Evolutionary conservation across 768 basidiomycete species (phyloP).

Genomic region (Grammothele lineata): DNA sequence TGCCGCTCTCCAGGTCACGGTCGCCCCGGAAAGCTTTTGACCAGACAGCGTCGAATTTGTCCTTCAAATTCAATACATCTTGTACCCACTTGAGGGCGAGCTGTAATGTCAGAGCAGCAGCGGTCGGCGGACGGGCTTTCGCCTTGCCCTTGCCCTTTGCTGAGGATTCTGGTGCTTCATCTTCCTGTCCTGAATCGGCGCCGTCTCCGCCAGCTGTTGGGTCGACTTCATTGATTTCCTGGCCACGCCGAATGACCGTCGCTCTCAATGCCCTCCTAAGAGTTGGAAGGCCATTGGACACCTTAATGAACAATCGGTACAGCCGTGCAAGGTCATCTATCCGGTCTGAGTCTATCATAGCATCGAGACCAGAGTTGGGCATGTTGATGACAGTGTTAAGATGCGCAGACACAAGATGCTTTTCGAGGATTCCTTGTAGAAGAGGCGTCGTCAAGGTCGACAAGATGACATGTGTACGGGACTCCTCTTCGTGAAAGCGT

Average conservation of each 20-base stretch:
- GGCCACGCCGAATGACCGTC: constrained; percentile 70
- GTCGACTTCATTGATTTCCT: constrained; percentile 56
- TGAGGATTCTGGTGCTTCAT: constrained; percentile 28
- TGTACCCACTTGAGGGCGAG: constrained; percentile 91
- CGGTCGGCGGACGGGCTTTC: constrained; percentile 34
- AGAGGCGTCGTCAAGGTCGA: constrained; percentile 66
- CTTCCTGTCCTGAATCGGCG: constrained; percentile 27
- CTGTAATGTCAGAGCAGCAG: constrained; percentile 43
- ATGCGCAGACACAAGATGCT: constrained; percentile 74
- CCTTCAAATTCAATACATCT: constrained; percentile 85
- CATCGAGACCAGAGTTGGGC: constrained; percentile 79
- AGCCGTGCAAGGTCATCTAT: constrained; percentile 72
- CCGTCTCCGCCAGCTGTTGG: constrained; percentile 20
- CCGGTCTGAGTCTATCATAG: constrained; percentile 82
- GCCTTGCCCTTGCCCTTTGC: constrained; percentile 51
- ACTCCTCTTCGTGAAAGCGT: constrained; percentile 79
- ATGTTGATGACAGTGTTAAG: constrained; percentile 70
- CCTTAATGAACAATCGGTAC: constrained; percentile 68
- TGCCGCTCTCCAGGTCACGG: constrained; percentile 69
- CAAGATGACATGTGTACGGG: constrained; percentile 82
- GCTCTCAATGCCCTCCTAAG: constrained; percentile 67
- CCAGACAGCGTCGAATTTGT: constrained; percentile 82
- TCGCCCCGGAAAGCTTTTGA: constrained; percentile 65
- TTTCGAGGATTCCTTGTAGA: constrained; percentile 72
- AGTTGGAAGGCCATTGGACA: constrained; percentile 59